Conservation (phyloP, 495 filamentous ascomycete genomes). For the Penicillium angulare region DNA sequence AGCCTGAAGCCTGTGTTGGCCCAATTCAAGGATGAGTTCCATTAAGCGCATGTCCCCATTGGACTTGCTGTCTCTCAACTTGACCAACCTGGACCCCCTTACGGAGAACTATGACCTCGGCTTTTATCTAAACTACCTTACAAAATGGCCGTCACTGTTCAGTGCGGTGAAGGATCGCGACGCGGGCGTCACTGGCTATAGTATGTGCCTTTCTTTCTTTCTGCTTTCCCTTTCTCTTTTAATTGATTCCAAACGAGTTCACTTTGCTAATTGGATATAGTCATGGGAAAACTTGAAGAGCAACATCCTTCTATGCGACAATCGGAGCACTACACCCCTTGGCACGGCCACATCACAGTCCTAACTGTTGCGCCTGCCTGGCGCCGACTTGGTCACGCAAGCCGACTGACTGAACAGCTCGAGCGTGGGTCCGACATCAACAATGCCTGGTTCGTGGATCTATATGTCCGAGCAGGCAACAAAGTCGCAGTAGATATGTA, state of each 20-base stretch:
- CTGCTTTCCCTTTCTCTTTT: background rate
- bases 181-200: constrained; percentile 88
- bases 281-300: constrained; percentile 94
- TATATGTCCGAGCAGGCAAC: constrained; percentile 90
- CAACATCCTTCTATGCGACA: constrained; percentile 68
- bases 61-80: constrained; percentile 82
- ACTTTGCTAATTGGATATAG: constrained; percentile 46
- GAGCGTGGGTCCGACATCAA: constrained; percentile 76
- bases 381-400: constrained; percentile 81
- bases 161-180: constrained; percentile 76
- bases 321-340: constrained; percentile 86
- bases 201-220: constrained; percentile 48
- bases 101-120: constrained; percentile 94
- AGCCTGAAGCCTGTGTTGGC: background rate
- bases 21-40: constrained; percentile 59
- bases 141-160: constrained; percentile 92
- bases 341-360: constrained; percentile 97
- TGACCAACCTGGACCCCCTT: constrained; percentile 82
- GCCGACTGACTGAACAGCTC: constrained; percentile 71
- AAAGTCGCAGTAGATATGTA: constrained; percentile 85
- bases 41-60: constrained; percentile 67
- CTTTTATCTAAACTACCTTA: constrained; percentile 94
- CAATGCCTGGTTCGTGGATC: constrained; percentile 90
- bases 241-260: background rate
- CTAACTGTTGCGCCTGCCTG: constrained; percentile 87